Percentiles rank a stretch among this genome's conserved stretches.
These are phyloP conservation scores for Alnus rubra DNA, from an alignment of 306 rosid genomes.

Conservation along the genomic window DNA sequence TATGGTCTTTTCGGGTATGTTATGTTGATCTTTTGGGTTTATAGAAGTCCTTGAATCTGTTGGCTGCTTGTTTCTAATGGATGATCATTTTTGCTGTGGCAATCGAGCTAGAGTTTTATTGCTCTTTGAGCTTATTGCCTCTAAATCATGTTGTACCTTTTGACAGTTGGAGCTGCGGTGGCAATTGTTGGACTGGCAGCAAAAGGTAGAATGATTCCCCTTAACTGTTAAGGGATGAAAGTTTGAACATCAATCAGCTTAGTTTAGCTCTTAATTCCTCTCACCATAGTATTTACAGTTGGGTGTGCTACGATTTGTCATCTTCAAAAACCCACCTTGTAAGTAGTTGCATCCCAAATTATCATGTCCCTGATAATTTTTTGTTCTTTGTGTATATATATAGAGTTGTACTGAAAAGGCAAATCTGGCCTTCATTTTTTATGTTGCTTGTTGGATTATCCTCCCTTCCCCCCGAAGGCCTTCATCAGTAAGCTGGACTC, in stretches of 20 bases:
- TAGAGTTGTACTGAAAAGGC: slow-evolving; percentile 30
- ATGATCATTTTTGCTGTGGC: not conserved
- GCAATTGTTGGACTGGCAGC: slow-evolving; percentile 89
- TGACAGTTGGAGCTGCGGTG: slow-evolving; percentile 90
- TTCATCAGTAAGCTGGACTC: no score
- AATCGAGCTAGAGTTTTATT: not conserved
- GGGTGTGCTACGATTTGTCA: slow-evolving; percentile 24
- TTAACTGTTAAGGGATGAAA: slow-evolving; percentile 44
- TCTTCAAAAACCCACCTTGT: slow-evolving; percentile 31
- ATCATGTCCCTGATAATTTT: not conserved
- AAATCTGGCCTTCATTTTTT: slow-evolving; percentile 9
- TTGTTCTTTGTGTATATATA: slow-evolving; percentile 5
- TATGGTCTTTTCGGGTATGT: slow-evolving; percentile 79
- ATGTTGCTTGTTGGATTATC: slow-evolving; percentile 3
- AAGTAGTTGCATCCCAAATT: slow-evolving; percentile 28
- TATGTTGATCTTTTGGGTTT: no score
- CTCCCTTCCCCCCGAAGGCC: no score
- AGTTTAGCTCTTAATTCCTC: not conserved
- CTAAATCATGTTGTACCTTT: slow-evolving; percentile 9
- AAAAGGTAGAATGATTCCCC: slow-evolving; percentile 76
- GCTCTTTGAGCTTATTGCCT: not conserved
- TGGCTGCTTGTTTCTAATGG: not conserved
- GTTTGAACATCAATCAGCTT: slow-evolving; percentile 4
- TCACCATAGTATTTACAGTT: slow-evolving; percentile 15
- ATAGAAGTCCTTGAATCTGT: not conserved